Evolutionary conservation across 73 alveolate species (phyloP).

Genomic region (Paramecium biaurelia): DNA sequence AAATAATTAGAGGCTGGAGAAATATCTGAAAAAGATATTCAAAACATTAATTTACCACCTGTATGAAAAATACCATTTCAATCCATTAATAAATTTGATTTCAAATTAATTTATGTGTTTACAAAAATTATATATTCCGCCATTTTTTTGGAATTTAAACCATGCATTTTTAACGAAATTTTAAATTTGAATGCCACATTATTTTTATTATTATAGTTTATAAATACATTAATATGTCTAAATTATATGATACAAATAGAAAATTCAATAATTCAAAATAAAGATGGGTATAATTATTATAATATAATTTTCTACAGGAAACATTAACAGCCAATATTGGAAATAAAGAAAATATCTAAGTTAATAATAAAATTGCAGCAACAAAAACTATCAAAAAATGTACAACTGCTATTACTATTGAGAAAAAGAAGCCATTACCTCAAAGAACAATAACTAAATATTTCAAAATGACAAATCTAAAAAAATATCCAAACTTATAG

Average conservation of each 20-base stretch:
- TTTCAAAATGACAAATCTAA: not conserved
- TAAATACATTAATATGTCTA: not conserved
- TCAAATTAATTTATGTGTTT: constrained; percentile 6
- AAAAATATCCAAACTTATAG: constrained; percentile 8
- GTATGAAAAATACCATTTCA: not conserved
- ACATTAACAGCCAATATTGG: not conserved
- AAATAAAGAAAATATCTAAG: not conserved
- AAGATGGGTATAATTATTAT: constrained; percentile 32
- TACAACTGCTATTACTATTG: not conserved
- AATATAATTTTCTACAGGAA: constrained; percentile 8
- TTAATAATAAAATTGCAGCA: not conserved
- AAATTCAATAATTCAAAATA: constrained; percentile 4
- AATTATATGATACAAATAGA: constrained; percentile 13
- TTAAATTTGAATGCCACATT: constrained; percentile 35
- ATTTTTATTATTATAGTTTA: not conserved
- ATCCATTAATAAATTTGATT: not conserved
- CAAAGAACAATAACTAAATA: constrained; percentile 21
- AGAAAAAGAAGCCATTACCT: not conserved
- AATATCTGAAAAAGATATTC: not conserved
- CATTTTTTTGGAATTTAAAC: constrained; percentile 33
- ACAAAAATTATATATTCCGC: constrained; percentile 17
- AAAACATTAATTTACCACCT: not conserved
- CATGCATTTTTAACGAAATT: constrained; percentile 12
- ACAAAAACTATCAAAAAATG: not conserved
- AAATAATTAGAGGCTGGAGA: constrained; percentile 4